phyloP scores from a whole-genome alignment of 805 yeast genomes.

The Priceomyces medius region DNA sequence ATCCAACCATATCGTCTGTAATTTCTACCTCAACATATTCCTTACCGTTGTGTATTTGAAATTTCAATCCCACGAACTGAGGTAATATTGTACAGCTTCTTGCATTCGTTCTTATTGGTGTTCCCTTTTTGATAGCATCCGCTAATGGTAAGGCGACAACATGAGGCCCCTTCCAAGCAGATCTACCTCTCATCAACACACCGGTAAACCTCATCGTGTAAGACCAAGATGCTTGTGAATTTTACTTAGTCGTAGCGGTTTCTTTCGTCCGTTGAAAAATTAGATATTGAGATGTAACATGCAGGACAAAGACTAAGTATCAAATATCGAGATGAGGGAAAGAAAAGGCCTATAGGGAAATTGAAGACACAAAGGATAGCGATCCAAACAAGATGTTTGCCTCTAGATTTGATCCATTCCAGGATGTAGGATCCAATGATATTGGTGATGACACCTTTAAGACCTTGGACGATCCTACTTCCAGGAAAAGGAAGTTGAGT shows the following conservation, averaged over 20 bases:
- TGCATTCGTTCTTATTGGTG: conserved; percentile 94
- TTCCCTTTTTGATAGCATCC: conserved; percentile 73
- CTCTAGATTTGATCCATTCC: conserved; percentile 58
- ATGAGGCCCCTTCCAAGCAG: conserved; percentile 72
- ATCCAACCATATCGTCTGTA: conserved; percentile 95
- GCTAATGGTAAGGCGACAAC: conserved; percentile 93
- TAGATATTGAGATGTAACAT: neutral
- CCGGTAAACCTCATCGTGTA: conserved; percentile 34
- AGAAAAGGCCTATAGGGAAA: too few relatives aligned
- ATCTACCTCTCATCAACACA: conserved; percentile 28
- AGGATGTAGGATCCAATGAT: conserved; percentile 10
- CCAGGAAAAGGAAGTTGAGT: conserved; percentile 22
- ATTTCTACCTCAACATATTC: conserved; percentile 86
- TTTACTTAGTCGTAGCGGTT: conserved; percentile 2
- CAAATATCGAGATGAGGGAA: neutral
- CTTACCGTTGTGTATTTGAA: conserved; percentile 95
- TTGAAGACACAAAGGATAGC: neutral
- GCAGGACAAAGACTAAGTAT: neutral
- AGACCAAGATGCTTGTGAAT: neutral
- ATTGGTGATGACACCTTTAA: neutral
- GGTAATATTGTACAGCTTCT: conserved; percentile 93
- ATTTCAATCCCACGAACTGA: conserved; percentile 90
- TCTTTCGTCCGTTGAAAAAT: neutral
- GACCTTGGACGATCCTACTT: neutral
- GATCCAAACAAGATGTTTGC: conserved; percentile 57